Evolutionary conservation across 345 rosid genomes (phyloP), one percentile per base, ranked within the genome.

Genomic region (Brassica cretica): DNA sequence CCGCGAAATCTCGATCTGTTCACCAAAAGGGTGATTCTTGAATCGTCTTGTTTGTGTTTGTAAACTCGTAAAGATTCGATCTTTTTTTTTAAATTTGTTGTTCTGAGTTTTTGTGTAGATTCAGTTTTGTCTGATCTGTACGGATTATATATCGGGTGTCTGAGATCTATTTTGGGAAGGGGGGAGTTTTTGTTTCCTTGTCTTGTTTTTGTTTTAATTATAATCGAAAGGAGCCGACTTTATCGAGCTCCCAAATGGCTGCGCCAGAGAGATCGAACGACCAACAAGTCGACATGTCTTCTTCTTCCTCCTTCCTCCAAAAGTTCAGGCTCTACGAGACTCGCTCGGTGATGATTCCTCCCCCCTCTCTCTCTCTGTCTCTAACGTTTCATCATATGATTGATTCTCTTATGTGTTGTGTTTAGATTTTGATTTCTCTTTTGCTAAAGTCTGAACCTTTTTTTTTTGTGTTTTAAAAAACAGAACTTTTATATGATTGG

Each of bases 401-500:
- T 75, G 76, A 75, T 59, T 68, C 44, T 41, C 14, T 41, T 44
- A 7, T 35, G 41, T 41, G n/a, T 44, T 44, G 30, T 44, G 53
- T 11, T 33, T 35, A 7, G 41, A 35, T 30, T 39, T 7, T 27
- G 30, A 27, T 27, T 27, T 27, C 0, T 27, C 30, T 61, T 39
- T 75, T 63, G 62, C 29, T 55, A 4, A 49, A 30, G 27, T 65
- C n/a, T 66, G 8, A 33, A 59, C 5, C 9, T 61, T 64, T 27
- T 6, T 27, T 6, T 72, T 76, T 62, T 2, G 5, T 19, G 8
- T 56, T 55, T n/a, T n/a, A 65, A 69, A 9, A 39, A 39, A 39
- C 94, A 95, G 99, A 87, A 86, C 73, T 95, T 91, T 70, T 95
- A 95, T 70, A 85, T 95, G 92, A 80, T 88, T 8, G 98, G 99